Percentiles rank a stretch among this genome's conserved stretches.
Conservation (phyloP, 164 flowering plant genomes). For the Stephania yunnanensis region DNA sequence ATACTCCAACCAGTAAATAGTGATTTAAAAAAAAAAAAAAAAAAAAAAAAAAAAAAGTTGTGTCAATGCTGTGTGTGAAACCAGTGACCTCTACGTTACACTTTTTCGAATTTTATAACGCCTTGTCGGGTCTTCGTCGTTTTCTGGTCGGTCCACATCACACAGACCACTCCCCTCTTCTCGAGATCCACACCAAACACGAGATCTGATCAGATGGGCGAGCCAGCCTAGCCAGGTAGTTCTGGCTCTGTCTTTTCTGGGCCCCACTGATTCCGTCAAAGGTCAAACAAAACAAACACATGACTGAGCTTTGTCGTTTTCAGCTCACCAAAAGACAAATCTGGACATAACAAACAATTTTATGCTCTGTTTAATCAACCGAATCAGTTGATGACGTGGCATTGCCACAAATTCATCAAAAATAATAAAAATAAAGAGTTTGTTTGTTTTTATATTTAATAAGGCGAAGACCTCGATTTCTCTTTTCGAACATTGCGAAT, state of each 20-base stretch:
- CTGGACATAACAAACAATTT: neutral
- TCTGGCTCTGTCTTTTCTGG: too few species aligned
- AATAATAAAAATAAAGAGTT: constrained; percentile 12
- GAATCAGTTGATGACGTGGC: constrained; percentile 17
- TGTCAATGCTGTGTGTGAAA: too few species aligned
- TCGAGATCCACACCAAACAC: neutral
- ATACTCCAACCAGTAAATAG: neutral
- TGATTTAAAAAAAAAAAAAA: too few species aligned
- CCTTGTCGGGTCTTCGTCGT: neutral
- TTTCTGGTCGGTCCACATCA: neutral
- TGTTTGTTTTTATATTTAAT: neutral
- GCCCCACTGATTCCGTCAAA: too few species aligned
- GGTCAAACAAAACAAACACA: too few species aligned
- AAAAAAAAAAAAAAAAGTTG: too few species aligned
- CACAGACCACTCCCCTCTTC: neutral
- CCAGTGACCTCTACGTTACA: neutral
- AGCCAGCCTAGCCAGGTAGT: too few species aligned
- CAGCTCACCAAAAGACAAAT: neutral
- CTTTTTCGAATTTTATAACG: neutral
- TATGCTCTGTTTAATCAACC: neutral
- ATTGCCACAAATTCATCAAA: constrained; percentile 8
- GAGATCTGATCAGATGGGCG: too few species aligned
- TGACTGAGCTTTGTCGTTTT: neutral
- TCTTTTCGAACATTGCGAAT: neutral
- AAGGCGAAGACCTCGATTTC: constrained; percentile 1